Base-by-base conservation (phyloP, 1,139 yeast species). In the Yamadazyma membranifaciens region DNA sequence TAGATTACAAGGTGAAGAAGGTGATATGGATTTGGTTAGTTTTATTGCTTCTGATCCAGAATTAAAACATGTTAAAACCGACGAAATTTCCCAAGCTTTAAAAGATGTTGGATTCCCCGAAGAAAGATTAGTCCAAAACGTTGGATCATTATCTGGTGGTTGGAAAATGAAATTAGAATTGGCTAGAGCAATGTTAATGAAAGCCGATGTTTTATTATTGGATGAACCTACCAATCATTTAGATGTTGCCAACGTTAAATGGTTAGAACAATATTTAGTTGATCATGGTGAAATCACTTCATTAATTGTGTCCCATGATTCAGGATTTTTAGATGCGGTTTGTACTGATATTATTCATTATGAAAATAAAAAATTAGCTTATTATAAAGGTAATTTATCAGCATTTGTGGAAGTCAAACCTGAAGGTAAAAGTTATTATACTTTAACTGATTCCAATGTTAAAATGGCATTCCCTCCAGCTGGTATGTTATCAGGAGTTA, bases 151-250 rank as follows among this genome's bases (percentile, higher is more conserved):
- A 49, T 88, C 97, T 44, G 98, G 98, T 66, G 98, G 98, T 62
- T 89, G 97, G 97, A 92, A 92, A 69, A 92, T 92, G 98, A 92
- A 92, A 72, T 78, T 92, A 51, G 98, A 91, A 66, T 76, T 92
- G 59, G 98, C 98, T 14, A 85, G 98, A 72, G 98, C 98, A 37
- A 91, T 92, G 95, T 75, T 92, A 57, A 87, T 89, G 91, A 88
- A 85, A 68, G 98, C 98, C 28, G 98, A 92, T 67, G 91, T 92
- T 40, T 77, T 92, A 54, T 73, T 92, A 55, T 77, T 92, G 61
- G 98, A 92, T 67, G 98, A 92, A 80, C 98, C 98, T 65, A 92
- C 98, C 51, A 92, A 92, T 73, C 98, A 92, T 71, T 82, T 92
- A 78, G 98, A 92, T 73, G 96, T 88, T 43, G 75, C 79, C 39